Evolutionary conservation across 768 basidiomycete genomes (phyloP), one percentile per base, ranked within the genome.

Genomic region (Termitomyces sp.): DNA sequence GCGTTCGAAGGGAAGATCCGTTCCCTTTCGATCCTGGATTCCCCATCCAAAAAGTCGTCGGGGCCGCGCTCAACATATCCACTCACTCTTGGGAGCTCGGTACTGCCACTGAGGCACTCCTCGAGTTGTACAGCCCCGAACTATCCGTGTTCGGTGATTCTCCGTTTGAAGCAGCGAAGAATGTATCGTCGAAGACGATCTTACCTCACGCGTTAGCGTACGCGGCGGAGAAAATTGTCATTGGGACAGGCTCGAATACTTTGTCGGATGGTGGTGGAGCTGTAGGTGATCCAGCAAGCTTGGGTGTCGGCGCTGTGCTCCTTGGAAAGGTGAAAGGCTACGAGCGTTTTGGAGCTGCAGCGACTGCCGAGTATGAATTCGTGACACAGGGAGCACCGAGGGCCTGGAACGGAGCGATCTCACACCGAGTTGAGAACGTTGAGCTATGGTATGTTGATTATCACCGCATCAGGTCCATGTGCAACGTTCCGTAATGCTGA

Each of bases 341-440:
- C 8, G 51, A 52, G 20, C n/a, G 51, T 7, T 52, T 52, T 69
- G 71, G 76, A 0, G 58, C 54, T 4, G 81, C 81, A 4, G 80
- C 80, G 7, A 58, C 57, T 9, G 66, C 73, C 32, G 77, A 85
- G 64, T 70, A 83, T 3, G 63, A 72, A 2, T 85, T 79, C 68
- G 64, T 87, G 24, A 65, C 81, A 2, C 62, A 73, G 15, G 48
- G 60, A 9, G 82, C 78, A 5, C 84, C 83, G 0, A 73, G 78
- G 18, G 71, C 66, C 53, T 59, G 55, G n/a, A 75, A 76, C 52
- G 73, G 73, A 2, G 87, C 87, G 0, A 86, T 89, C 55, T 85
- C 83, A 8, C 86, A 88, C 54, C 73, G 84, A 1, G 35, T 35
- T n/a, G 45, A 36, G 2, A 33, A 50, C 18, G 38, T 50, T 1